Evolutionary conservation across 106 monocot species (phyloP).

Genomic region (Cymbidium sinense): DNA sequence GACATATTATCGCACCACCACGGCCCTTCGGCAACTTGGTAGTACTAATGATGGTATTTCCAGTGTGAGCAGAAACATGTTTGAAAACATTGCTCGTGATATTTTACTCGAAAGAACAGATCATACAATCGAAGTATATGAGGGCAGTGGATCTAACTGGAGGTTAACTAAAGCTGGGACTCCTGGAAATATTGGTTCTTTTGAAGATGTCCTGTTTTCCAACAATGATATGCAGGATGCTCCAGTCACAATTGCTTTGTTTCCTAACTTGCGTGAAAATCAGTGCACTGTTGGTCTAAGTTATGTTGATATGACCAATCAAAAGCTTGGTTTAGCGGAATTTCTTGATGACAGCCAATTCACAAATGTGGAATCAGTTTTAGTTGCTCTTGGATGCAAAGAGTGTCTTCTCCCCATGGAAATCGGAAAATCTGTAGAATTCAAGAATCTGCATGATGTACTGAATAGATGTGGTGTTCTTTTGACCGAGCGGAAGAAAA

Average conservation of each 20-base stretch:
- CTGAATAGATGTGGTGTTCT: conserved; percentile 73
- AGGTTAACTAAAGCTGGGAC: conserved; percentile 72
- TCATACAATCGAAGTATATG: conserved; percentile 85
- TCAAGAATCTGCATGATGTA: conserved; percentile 50
- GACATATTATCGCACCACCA: conserved; percentile 91
- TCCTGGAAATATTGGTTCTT: conserved; percentile 87
- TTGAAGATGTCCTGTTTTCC: conserved; percentile 97
- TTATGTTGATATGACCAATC: conserved; percentile 78
- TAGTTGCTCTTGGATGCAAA: conserved; percentile 95
- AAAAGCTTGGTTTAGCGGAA: conserved; percentile 75
- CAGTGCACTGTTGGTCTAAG: conserved; percentile 74
- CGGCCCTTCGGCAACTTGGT: conserved; percentile 77
- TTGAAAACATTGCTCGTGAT: conserved; percentile 89
- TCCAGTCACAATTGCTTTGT: conserved; percentile 81
- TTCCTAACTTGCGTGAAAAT: conserved; percentile 57
- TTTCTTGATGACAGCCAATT: conserved; percentile 94
- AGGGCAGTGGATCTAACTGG: conserved; percentile 99
- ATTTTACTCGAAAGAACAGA: conserved; percentile 85
- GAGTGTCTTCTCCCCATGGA: conserved; percentile 82
- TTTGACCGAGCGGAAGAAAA: conserved; percentile 79
- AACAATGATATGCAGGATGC: conserved; percentile 99
- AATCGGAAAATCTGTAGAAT: conserved; percentile 48
- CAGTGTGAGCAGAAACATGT: conserved; percentile 85
- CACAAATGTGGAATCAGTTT: conserved; percentile 82
- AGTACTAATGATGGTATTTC: conserved; percentile 60